Evolutionary conservation across 2,329 filamentous ascomycete genomes (phyloP), one percentile per base, ranked within the genome.

Genomic region (Gaeumannomyces tritici): DNA sequence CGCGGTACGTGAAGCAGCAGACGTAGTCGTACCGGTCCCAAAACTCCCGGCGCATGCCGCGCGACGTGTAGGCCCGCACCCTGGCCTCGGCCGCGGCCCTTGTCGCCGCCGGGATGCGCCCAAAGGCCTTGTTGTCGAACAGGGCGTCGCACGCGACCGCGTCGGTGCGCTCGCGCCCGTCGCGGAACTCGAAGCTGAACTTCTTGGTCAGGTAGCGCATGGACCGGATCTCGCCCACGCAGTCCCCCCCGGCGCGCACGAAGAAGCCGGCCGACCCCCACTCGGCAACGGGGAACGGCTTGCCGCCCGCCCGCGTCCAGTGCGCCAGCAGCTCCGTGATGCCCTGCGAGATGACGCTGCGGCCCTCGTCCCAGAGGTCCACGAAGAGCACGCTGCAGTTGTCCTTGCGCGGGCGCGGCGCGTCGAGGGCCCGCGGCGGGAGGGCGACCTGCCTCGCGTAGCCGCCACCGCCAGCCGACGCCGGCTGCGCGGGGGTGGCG

Each of bases 181-280:
- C 59, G 6, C 21, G 15, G 27, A 66, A 57, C 7, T 51, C 47
- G 35, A 63, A 55, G 56, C 63, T 63, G 62, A 64, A 69, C 15
- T 64, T 63, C n/a, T 55, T 33, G 35, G 65, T 63, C 31, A 62
- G 64, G 62, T 67, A 67, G 29, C 67, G 57, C 42, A 71, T 63
- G 15, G 28, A 28, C 12, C 66, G 63, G 64, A 70, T 65, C 1
- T 63, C 47, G 54, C 64, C 65, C 47, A 63, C 60, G n/a, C 65
- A 63, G 54, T 68, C 65, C 54, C 62, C 60, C 28, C 56, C 59
- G 24, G 35, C 56, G n/a, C 62, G 63, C 60, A 67, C 62, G 59
- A 70, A 70, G 64, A 72, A 68, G 12, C 70, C 70, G 0, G 68
- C 68, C 6, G 69, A 70, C 28, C 66, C 63, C 18, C 64, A 60